Conservation (phyloP, 345 rosid species). For the Geranium brycei region DNA sequence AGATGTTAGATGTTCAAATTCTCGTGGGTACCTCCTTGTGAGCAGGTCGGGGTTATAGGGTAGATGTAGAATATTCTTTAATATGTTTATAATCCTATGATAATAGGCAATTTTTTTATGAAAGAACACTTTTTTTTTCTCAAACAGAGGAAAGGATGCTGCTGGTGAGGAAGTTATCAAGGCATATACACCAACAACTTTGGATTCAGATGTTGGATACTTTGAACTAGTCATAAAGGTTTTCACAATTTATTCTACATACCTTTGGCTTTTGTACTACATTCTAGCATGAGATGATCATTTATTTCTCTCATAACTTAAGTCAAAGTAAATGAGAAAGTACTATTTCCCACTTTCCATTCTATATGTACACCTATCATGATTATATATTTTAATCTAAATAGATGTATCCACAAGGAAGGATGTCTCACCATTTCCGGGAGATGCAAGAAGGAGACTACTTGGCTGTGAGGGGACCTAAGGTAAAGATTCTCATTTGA, state of each 20-base stretch:
- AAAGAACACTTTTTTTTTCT: not conserved
- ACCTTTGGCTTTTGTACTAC: not conserved
- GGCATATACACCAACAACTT: constrained; percentile 42
- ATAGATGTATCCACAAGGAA: constrained; percentile 69
- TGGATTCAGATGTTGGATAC: constrained; percentile 47
- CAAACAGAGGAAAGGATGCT: constrained; percentile 37
- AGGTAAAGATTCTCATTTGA: constrained; percentile 22
- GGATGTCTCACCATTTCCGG: constrained; percentile 65
- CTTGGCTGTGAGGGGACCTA: constrained; percentile 60
- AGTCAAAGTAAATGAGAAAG: not conserved
- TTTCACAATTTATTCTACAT: not conserved
- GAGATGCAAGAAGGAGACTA: constrained; percentile 45
- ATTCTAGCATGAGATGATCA: not conserved
- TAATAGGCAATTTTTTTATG: too few species aligned
- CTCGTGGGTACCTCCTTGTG: too few species aligned
- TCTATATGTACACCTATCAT: not conserved
- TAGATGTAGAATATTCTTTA: too few species aligned
- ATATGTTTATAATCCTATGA: too few species aligned
- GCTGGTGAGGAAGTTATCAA: constrained; percentile 32
- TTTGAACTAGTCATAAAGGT: constrained; percentile 51
- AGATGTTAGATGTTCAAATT: too few species aligned
- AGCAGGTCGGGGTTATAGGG: too few species aligned
- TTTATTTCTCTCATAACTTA: not conserved
- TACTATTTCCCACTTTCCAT: not conserved
- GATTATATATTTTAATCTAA: not conserved